Percentiles rank a stretch among this genome's conserved stretches.
Conservation (phyloP, 805 yeast species). For the Hanseniaspora lachancei region DNA sequence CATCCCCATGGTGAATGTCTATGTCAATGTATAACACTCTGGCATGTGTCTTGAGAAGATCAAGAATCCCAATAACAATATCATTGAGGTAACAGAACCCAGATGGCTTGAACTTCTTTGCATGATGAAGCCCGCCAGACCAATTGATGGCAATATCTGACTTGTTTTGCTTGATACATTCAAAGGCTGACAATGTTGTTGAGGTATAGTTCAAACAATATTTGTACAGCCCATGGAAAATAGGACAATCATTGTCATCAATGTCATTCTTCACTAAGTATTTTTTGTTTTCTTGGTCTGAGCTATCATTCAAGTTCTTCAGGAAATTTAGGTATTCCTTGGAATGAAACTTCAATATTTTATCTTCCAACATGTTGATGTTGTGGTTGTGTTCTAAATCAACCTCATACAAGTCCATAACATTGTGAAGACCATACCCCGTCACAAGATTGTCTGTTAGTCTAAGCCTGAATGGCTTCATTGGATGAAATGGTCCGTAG, state of each 20-base stretch:
- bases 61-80: conserved; percentile 72
- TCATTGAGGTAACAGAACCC: conserved; percentile 89
- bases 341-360: conserved; percentile 52
- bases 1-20: conserved; percentile 90
- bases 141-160: conserved; percentile 87
- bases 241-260: conserved; percentile 79
- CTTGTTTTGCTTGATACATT: conserved; percentile 65
- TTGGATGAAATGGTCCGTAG: conserved; percentile 91
- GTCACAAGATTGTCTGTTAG: conserved; percentile 83
- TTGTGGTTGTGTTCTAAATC: conserved; percentile 72
- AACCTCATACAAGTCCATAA: conserved; percentile 82
- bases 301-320: conserved; percentile 62
- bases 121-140: conserved; percentile 90
- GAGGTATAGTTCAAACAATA: conserved; percentile 74
- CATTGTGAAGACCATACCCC: conserved; percentile 70
- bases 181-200: conserved; percentile 82
- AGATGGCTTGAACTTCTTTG: conserved; percentile 76
- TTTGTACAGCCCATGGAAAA: conserved; percentile 65
- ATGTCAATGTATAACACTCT: conserved; percentile 79
- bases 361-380: conserved; percentile 28
- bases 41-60: conserved; percentile 67
- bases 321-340: conserved; percentile 75
- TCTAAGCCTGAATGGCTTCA: conserved; percentile 93
- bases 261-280: conserved; percentile 62
- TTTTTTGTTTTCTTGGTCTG: conserved; percentile 38